phyloP scores from a whole-genome alignment of 2,329 filamentous ascomycete genomes.

The Fusarium temperatum region DNA sequence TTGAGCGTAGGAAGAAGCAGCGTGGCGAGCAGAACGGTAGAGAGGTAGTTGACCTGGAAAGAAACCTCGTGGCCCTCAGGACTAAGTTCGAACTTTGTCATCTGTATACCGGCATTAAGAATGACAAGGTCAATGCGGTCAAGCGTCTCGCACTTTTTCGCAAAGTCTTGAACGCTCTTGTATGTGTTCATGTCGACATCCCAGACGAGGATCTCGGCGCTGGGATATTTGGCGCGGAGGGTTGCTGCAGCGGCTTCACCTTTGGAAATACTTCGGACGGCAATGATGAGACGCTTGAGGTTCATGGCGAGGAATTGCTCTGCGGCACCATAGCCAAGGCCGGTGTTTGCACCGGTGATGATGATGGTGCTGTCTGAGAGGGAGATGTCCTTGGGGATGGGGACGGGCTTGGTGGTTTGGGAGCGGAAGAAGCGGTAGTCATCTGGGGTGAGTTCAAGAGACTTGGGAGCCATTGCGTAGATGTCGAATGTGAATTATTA shows the following conservation, averaged over 20 bases:
- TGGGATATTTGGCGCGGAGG: conserved; percentile 31
- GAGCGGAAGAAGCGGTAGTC: conserved; percentile 39
- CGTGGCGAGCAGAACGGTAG: conserved; percentile 46
- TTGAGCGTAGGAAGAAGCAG: conserved; percentile 48
- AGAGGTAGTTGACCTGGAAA: conserved; percentile 53
- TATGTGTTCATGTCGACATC: conserved; percentile 59
- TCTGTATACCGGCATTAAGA: conserved; percentile 55
- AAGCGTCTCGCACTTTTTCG: conserved; percentile 46
- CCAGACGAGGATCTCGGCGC: conserved; percentile 58
- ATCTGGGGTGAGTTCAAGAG: conserved; percentile 25
- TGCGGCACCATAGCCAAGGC: conserved; percentile 58
- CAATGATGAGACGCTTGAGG: conserved; percentile 56
- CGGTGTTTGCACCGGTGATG: conserved; percentile 59
- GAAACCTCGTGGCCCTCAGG: conserved; percentile 51
- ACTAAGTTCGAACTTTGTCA: conserved; percentile 31
- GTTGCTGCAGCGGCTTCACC: conserved; percentile 51
- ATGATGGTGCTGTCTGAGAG: conserved; percentile 54
- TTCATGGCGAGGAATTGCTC: conserved; percentile 51
- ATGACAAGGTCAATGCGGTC: conserved; percentile 55
- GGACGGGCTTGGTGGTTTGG: conserved; percentile 39
- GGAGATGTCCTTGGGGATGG: conserved; percentile 32
- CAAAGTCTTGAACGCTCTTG: conserved; percentile 55
- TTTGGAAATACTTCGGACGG: conserved; percentile 53
- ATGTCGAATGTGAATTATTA: neutral
- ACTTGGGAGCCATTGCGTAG: conserved; percentile 37